Evolutionary conservation across 2,329 filamentous ascomycete genomes (phyloP), one percentile per base, ranked within the genome.

Genomic region (Claviceps pazoutovae): DNA sequence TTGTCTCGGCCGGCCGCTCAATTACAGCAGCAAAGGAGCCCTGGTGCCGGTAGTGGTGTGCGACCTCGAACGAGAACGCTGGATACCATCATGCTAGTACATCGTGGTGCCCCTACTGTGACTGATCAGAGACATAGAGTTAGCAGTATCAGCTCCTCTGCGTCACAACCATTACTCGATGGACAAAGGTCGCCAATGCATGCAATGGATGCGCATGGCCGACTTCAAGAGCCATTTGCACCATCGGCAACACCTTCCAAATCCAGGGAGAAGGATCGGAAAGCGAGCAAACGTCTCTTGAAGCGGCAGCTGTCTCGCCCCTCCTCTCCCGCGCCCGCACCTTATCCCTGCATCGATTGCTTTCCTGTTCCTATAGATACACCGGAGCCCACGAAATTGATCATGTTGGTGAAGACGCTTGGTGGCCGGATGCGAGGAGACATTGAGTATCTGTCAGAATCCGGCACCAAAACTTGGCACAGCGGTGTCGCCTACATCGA

Each of bases 351-450:
- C 4, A 72, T 82, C 53, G 80, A 83, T 62, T 80, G 79, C 5
- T 64, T 83, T 2, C 74, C 76, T 2, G 65, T 76, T 23, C 80
- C 81, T 3, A 71, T 84, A 48, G 75, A 77, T 38, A 82, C 81
- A 4, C 75, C 78, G 19, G 83, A 89, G 65, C 80, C 84, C 41
- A 83, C 83, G 58, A 85, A 81, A 61, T 76, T 91, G 26, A 70
- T 89, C 51, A 74, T 80, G 59, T 68, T 93, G 54, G 91, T 93
- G 86, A 86, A 83, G 64, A 82, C 77, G 23, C 71, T 88, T 6
- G 85, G 83, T 60, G 87, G 88, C 30, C 78, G 82, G 57, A 93
- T 91, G 86, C 82, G 82, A 59, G 87, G 87, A 52, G 81, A 84
- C 57, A 74, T 89, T 34, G 83, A 87, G 56, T 91, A 87, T 62